Percentiles rank a stretch among this genome's conserved stretches.
These are phyloP conservation scores for Metarhizium robertsii DNA, from an alignment of 2,329 filamentous ascomycete genomes.

Conservation along the genomic window DNA sequence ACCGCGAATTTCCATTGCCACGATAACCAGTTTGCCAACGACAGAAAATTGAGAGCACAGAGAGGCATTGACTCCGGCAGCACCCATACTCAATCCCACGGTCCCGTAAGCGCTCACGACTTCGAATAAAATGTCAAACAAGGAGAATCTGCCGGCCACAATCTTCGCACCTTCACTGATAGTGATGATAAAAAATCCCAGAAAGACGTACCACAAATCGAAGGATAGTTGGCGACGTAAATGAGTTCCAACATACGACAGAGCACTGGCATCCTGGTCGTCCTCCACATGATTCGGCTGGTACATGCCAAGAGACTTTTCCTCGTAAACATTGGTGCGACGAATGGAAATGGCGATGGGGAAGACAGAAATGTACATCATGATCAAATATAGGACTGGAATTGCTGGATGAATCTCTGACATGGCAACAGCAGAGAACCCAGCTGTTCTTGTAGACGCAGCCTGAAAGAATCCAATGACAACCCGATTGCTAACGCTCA, in stretches of 20 bases:
- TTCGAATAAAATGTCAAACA: constrained; percentile 71
- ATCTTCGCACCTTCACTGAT: constrained; percentile 76
- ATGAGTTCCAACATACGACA: constrained; percentile 85
- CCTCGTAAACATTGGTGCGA: constrained; percentile 92
- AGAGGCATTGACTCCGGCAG: constrained; percentile 63
- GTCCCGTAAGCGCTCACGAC: constrained; percentile 89
- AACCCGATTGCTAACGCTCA: constrained; percentile 67
- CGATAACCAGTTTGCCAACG: constrained; percentile 60
- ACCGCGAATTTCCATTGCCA: constrained; percentile 61
- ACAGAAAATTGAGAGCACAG: constrained; percentile 75
- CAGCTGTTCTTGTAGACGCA: constrained; percentile 79
- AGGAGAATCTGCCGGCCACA: constrained; percentile 50
- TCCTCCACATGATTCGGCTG: constrained; percentile 37
- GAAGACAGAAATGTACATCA: constrained; percentile 99
- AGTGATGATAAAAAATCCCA: constrained; percentile 85
- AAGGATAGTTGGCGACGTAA: constrained; percentile 90
- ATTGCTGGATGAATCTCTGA: constrained; percentile 76
- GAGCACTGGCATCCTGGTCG: constrained; percentile 43
- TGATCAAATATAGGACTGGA: constrained; percentile 88
- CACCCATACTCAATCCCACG: constrained; percentile 83
- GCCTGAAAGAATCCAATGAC: constrained; percentile 88
- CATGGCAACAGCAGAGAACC: constrained; percentile 75
- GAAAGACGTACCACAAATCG: constrained; percentile 93
- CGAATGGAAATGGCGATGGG: constrained; percentile 94
- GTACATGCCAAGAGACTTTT: constrained; percentile 73